Evolutionary conservation across 208 protist genomes (phyloP).

Genomic region (Endotrypanum monterogeii): DNA sequence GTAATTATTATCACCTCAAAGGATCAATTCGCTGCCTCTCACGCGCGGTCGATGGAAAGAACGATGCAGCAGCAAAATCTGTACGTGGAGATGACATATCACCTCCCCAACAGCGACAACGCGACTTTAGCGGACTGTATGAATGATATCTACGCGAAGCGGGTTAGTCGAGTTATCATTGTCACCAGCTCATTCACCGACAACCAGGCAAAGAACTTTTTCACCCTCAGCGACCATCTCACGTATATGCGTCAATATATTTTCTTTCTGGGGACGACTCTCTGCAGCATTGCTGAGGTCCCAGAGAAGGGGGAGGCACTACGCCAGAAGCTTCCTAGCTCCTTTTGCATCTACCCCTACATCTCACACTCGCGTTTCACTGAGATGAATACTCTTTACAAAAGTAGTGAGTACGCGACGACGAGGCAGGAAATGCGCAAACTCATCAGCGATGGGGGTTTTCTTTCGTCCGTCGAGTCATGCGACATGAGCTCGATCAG

Average conservation of each 20-base stretch:
- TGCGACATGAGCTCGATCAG: constrained; percentile 50
- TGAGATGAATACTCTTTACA: constrained; percentile 45
- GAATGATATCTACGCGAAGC: constrained; percentile 64
- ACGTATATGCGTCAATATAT: constrained; percentile 78
- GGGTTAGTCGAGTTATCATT: constrained; percentile 74
- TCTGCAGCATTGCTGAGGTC: constrained; percentile 61
- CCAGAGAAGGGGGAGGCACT: constrained; percentile 21
- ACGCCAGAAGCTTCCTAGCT: constrained; percentile 69
- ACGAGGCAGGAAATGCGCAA: constrained; percentile 37
- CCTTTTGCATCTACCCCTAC: constrained; percentile 76
- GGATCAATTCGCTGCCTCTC: constrained; percentile 62
- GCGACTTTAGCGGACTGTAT: constrained; percentile 34
- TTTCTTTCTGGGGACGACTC: constrained; percentile 63
- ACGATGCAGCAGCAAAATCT: constrained; percentile 69
- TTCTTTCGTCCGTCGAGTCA: constrained; percentile 47
- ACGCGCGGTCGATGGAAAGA: constrained; percentile 39
- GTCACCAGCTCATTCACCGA: constrained; percentile 49
- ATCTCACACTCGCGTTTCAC: constrained; percentile 34
- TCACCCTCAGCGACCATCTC: constrained; percentile 52
- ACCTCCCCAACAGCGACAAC: constrained; percentile 33
- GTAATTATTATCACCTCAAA: constrained; percentile 70
- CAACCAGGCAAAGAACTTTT: constrained; percentile 62
- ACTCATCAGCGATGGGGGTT: constrained; percentile 63
- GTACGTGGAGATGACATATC: constrained; percentile 71
- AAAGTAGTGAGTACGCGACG: constrained; percentile 25